Evolutionary conservation across 2,329 filamentous ascomycete species (phyloP).

Genomic region (Domatiomyces globalis): DNA sequence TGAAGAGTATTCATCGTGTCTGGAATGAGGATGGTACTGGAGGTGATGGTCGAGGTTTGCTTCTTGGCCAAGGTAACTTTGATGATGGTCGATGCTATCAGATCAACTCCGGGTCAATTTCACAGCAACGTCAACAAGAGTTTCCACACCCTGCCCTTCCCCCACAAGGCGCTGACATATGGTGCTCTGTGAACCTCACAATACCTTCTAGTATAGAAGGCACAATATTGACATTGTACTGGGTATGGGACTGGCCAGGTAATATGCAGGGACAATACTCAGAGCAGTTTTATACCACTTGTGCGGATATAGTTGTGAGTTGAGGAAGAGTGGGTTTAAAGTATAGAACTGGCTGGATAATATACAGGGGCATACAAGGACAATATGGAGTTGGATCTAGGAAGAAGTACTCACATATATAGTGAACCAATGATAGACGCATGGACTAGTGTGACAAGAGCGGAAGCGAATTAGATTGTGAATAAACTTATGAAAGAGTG

Average conservation of each 20-base stretch:
- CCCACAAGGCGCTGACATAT: constrained; percentile 45
- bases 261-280: constrained; percentile 34
- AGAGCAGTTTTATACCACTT: constrained; percentile 35
- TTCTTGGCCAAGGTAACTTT: constrained; percentile 65
- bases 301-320: constrained; percentile 34
- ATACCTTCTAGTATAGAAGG: constrained; percentile 52
- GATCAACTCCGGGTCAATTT: constrained; percentile 48
- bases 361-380: too few species aligned
- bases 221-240: constrained; percentile 64
- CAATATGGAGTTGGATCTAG: too few species aligned
- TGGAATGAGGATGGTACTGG: constrained; percentile 67
- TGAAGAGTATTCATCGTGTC: constrained; percentile 51
- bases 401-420: too few species aligned
- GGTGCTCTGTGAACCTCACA: constrained; percentile 68
- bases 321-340: constrained; percentile 9
- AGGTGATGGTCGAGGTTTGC: constrained; percentile 60
- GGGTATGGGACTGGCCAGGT: constrained; percentile 90
- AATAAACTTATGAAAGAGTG: too few species aligned
- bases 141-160: constrained; percentile 39
- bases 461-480: too few species aligned
- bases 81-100: constrained; percentile 89
- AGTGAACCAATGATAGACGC: too few species aligned
- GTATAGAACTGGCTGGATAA: too few species aligned
- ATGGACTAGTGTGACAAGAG: too few species aligned
- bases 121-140: constrained; percentile 42